phyloP scores from a whole-genome alignment of 164 flowering plant species.

The Liriodendron chinense region DNA sequence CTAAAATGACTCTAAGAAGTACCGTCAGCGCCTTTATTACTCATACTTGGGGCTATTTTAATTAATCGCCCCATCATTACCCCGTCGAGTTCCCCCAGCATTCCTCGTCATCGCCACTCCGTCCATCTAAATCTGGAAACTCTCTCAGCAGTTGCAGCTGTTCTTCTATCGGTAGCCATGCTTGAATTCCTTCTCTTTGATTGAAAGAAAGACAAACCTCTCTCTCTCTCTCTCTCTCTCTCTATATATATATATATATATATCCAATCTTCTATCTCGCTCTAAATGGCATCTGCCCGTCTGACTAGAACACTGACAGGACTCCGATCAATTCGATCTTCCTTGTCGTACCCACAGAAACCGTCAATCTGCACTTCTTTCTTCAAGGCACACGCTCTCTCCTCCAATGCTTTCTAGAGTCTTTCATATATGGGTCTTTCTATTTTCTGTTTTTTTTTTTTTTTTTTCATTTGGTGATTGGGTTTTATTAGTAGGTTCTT shows the following conservation, averaged over 20 bases:
- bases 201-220: neutral
- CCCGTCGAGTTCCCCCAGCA: no score
- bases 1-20: no score
- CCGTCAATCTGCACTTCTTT: constrained; percentile 32
- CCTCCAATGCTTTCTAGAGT: neutral
- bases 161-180: neutral
- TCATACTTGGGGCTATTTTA: no score
- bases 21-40: no score
- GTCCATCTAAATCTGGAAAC: no score
- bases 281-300: constrained; percentile 52
- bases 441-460: neutral
- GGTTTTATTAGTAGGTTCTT: neutral
- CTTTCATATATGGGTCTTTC: constrained; percentile 1
- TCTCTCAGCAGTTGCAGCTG: no score
- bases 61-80: no score
- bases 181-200: neutral
- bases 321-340: constrained; percentile 35
- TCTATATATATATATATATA: no score
- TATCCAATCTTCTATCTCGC: neutral
- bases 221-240: neutral
- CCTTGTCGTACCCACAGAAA: constrained; percentile 21
- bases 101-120: no score
- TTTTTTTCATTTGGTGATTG: neutral
- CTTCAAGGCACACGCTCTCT: constrained; percentile 27
- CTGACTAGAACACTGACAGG: constrained; percentile 36